Conservation (phyloP, 78 protist species). For the Dictyostelium purpureum region DNA sequence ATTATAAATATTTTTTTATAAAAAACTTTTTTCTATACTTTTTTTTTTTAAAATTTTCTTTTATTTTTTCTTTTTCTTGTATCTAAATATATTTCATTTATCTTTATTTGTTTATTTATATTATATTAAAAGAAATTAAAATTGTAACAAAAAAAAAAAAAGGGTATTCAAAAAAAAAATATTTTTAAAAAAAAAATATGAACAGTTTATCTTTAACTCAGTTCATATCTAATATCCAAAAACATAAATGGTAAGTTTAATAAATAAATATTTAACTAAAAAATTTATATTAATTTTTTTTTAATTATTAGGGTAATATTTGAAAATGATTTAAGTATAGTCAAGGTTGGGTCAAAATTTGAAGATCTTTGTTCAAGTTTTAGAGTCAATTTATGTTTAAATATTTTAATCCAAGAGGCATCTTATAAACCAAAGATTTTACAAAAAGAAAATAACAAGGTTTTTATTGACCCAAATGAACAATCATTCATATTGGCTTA, state of each 20-base stretch:
- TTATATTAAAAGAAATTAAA: too few species aligned
- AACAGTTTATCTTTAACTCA: not conserved
- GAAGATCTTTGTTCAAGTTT: not conserved
- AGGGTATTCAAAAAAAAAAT: too few species aligned
- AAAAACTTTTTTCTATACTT: too few species aligned
- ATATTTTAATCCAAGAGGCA: not conserved
- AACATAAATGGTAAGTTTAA: constrained; percentile 8
- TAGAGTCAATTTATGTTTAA: not conserved
- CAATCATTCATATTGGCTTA: not conserved
- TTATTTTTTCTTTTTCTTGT: too few species aligned
- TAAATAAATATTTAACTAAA: not conserved
- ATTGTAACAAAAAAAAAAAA: too few species aligned
- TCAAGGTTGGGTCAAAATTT: not conserved
- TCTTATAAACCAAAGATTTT: not conserved
- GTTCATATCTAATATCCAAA: not conserved
- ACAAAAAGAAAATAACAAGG: not conserved
- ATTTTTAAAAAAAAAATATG: not conserved
- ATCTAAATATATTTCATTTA: too few species aligned
- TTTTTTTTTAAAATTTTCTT: too few species aligned
- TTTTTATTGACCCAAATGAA: not conserved
- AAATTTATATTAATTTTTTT: not conserved
- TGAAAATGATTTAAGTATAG: constrained; percentile 5
- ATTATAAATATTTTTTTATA: too few species aligned
- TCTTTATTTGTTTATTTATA: too few species aligned
- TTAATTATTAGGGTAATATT: constrained; percentile 12